Percentiles rank a stretch among this genome's conserved stretches.
phyloP scores from a whole-genome alignment of 768 basidiomycete genomes.

The Amanita muscaria region DNA sequence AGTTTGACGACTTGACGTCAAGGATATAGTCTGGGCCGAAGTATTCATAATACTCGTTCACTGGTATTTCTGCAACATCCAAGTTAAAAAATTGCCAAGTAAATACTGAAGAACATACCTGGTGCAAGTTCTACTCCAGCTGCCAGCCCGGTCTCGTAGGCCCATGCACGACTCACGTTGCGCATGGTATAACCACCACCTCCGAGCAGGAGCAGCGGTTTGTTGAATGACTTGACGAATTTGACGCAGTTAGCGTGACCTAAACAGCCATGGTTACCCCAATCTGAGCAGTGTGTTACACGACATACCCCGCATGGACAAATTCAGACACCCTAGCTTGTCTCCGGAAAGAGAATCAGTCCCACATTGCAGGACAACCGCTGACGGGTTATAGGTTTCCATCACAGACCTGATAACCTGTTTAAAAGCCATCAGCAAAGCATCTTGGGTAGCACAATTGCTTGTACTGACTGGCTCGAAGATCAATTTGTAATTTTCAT shows the following conservation, averaged over 20 bases:
- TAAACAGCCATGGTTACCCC: slow-evolving; percentile 15
- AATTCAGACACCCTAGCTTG: slow-evolving; percentile 89
- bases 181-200: slow-evolving; percentile 99
- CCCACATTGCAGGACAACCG: slow-evolving; percentile 94
- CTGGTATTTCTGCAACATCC: slow-evolving; percentile 68
- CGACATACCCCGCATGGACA: slow-evolving; percentile 81
- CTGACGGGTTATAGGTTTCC: slow-evolving; percentile 89
- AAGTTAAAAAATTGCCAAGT: background rate
- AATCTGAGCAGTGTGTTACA: background rate
- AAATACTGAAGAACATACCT: slow-evolving; percentile 24
- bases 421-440: slow-evolving; percentile 1
- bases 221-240: slow-evolving; percentile 94
- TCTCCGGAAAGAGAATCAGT: slow-evolving; percentile 96
- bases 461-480: slow-evolving; percentile 77
- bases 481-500: slow-evolving; percentile 89
- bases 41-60: slow-evolving; percentile 99
- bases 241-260: slow-evolving; percentile 97
- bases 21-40: slow-evolving; percentile 97
- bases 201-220: slow-evolving; percentile 88
- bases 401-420: slow-evolving; percentile 94
- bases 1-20: slow-evolving; percentile 90
- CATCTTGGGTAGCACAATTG: background rate
- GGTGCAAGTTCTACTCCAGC: slow-evolving; percentile 89
- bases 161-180: slow-evolving; percentile 95
- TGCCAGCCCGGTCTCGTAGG: slow-evolving; percentile 96